Evolutionary conservation across 495 filamentous ascomycete species (phyloP).

Genomic region (Hapsidospora chrysogenum): DNA sequence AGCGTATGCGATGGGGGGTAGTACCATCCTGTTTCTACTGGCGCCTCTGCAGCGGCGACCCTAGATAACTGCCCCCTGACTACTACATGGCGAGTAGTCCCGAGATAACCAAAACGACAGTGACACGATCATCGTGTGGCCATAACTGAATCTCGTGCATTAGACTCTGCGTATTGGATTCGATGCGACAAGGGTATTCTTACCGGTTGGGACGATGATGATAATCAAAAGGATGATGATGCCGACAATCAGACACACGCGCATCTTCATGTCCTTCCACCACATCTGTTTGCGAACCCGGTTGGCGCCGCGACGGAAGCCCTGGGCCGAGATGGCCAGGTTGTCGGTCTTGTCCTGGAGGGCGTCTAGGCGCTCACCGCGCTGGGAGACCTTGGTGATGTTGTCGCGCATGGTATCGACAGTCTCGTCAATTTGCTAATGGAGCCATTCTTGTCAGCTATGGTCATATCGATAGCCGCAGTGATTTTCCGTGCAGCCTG

Average conservation of each 20-base stretch:
- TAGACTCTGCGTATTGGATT: not conserved
- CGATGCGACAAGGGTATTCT: constrained; percentile 7
- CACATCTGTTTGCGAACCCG: constrained; percentile 83
- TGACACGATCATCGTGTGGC: no score
- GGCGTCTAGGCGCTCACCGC: constrained; percentile 75
- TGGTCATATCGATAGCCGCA: no score
- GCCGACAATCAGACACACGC: constrained; percentile 80
- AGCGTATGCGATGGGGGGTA: no score
- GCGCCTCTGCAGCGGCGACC: no score
- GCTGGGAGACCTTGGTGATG: constrained; percentile 81
- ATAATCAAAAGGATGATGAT: constrained; percentile 78
- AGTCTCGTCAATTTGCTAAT: constrained; percentile 90
- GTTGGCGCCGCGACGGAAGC: constrained; percentile 90
- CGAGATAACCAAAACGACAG: no score
- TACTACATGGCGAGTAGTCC: no score
- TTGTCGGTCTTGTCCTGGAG: constrained; percentile 95
- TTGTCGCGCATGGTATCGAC: constrained; percentile 88
- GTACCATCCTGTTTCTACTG: no score
- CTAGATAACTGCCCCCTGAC: no score
- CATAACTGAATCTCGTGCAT: no score
- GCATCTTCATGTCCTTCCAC: constrained; percentile 96
- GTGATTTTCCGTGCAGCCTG: no score
- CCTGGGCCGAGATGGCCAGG: constrained; percentile 73
- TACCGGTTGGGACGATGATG: constrained; percentile 84
- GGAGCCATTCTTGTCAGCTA: no score